Evolutionary conservation across 1,284 basidiomycete species (phyloP).

Genomic region (Ganoderma multipileum): DNA sequence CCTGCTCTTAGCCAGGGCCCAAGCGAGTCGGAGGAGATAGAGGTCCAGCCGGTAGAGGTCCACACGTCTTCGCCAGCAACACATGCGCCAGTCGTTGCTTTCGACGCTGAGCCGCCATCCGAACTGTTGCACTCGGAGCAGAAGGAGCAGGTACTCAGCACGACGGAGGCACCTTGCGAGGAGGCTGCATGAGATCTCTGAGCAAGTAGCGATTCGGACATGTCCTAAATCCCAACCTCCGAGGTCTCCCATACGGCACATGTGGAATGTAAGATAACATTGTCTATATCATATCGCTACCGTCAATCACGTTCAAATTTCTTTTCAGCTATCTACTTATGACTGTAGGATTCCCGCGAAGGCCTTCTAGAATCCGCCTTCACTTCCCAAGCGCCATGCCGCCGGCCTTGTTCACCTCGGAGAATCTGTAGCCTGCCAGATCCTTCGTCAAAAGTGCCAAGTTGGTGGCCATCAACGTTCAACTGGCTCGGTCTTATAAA

Average conservation of each 20-base stretch:
- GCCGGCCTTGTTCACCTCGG: background rate
- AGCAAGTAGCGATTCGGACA: too few species aligned
- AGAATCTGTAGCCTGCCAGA: too few species aligned
- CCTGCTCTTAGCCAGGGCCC: conserved; percentile 22
- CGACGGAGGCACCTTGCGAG: background rate
- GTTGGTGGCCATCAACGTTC: too few species aligned
- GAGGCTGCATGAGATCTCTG: background rate
- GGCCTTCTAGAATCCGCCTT: background rate
- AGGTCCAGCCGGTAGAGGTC: conserved; percentile 27
- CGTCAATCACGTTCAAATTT: background rate
- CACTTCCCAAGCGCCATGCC: background rate
- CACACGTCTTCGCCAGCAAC: conserved; percentile 20
- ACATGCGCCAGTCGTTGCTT: conserved; percentile 15
- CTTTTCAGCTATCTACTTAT: too few species aligned
- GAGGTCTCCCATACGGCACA: background rate
- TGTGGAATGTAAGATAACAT: background rate
- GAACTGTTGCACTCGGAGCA: background rate
- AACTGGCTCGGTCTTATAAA: background rate
- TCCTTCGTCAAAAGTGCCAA: background rate
- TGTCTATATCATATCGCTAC: background rate
- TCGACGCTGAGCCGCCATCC: background rate
- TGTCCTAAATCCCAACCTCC: background rate
- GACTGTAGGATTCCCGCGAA: background rate
- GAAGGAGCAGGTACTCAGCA: background rate
- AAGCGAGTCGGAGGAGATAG: conserved; percentile 26